Evolutionary conservation across 2,329 filamentous ascomycete genomes (phyloP), one percentile per base, ranked within the genome.

Genomic region (Ophiosphaerella narmari): DNA sequence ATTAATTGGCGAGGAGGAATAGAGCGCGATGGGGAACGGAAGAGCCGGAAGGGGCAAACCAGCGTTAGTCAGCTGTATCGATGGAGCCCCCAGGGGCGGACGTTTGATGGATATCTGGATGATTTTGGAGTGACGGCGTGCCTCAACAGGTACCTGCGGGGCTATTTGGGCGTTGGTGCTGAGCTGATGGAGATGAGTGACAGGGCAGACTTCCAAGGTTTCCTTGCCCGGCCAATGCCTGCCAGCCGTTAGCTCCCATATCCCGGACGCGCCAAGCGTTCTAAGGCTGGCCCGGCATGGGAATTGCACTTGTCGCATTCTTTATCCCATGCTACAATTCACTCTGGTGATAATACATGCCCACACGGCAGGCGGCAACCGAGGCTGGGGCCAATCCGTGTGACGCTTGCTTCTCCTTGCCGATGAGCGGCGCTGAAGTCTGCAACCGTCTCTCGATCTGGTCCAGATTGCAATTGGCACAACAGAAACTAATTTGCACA

Each of bases 151-250:
- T 26, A 29, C 40, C 46, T 54, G 24, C 46, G 37, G 53, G 52
- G 53, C 46, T 33, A 18, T 39, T 24, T 34, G 31, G 36, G 40
- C 18, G 24, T 34, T 39, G 31, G 32, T 52, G 39, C 46, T 39
- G 24, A 44, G 46, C 40, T 38, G 31, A 13, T 38, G 42, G 9
- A 23, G 26, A 56, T 57, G 57, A 55, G 56, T 52, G 56, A 51
- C 58, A 60, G 54, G 56, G 53, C 58, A 60, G 54, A 55, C 46
- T 52, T 43, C 58, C 50, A 39, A 50, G 45, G 48, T 55, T 46
- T 43, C 55, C 54, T 39, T 46, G 48, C 50, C 49, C 51, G 48
- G 40, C 43, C 40, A 44, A 52, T 37, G 44, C 51, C 44, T 35
- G 9, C 26, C 38, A 5, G 37, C 37, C 37, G 42, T 38, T 45